Percentiles rank a stretch among this genome's conserved stretches.
These are phyloP conservation scores for Aquilaria agallochum DNA, from an alignment of 441 rosid genomes.

Conservation along the genomic window DNA sequence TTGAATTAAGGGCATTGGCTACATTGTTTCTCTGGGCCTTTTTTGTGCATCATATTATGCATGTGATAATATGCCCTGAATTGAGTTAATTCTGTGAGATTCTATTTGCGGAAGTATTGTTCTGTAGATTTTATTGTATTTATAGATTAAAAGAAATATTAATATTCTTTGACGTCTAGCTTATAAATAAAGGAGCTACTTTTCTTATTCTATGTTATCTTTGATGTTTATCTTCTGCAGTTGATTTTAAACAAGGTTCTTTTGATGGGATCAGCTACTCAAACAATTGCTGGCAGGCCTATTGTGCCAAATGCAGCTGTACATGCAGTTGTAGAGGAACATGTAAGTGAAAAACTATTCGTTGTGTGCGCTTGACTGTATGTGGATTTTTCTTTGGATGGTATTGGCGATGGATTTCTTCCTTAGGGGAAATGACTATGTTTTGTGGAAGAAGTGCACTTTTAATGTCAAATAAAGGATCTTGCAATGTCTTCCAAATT, in stretches of 20 bases:
- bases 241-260: conserved; percentile 79
- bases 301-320: conserved; percentile 75
- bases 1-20: too few species aligned
- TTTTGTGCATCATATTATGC: too few species aligned
- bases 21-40: too few species aligned
- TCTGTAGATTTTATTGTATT: too few species aligned
- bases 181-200: neutral
- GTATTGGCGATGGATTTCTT: too few species aligned
- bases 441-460: too few species aligned
- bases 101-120: too few species aligned
- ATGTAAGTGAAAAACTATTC: conserved; percentile 43
- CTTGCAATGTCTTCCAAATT: neutral
- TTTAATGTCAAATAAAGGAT: neutral
- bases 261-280: conserved; percentile 65
- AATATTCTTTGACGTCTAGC: neutral
- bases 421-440: too few species aligned
- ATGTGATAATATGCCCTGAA: too few species aligned
- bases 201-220: neutral
- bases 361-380: neutral
- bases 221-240: conserved; percentile 35
- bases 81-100: too few species aligned
- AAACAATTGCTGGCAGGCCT: conserved; percentile 84
- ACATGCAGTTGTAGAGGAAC: conserved; percentile 96
- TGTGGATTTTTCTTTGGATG: too few species aligned
- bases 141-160: neutral